Conservation (phyloP, 2,329 filamentous ascomycete genomes). For the Neophaeococcomyces aloes region DNA sequence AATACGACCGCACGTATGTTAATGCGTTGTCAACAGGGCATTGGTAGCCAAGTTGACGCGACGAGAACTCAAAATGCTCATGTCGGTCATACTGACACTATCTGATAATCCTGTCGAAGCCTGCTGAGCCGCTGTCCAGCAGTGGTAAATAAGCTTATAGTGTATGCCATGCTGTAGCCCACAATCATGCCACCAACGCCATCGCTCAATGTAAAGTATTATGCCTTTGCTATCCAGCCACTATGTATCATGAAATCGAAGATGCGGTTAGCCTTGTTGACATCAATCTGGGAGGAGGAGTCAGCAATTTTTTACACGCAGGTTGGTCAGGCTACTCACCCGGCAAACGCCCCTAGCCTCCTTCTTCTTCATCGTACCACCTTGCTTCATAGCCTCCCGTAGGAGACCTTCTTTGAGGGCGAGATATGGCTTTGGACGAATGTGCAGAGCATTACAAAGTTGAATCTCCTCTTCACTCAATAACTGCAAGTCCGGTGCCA, state of each 20-base stretch:
- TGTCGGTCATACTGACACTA: too few relatives aligned
- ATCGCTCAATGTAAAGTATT: conserved; percentile 12
- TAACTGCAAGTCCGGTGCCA: conserved; percentile 63
- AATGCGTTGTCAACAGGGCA: too few relatives aligned
- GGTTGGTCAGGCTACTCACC: conserved; percentile 25
- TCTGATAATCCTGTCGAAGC: not conserved
- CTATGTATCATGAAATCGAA: conserved; percentile 92
- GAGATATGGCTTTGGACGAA: conserved; percentile 90
- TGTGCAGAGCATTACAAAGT: conserved; percentile 69
- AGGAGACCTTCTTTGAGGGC: conserved; percentile 91
- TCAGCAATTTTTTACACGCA: conserved; percentile 7
- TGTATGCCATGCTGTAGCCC: not conserved
- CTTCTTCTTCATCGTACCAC: conserved; percentile 86
- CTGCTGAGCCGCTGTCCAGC: not conserved
- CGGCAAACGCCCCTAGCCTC: conserved; percentile 75
- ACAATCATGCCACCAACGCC: conserved; percentile 5
- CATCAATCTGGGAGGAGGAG: conserved; percentile 54
- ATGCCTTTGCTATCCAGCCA: conserved; percentile 85
- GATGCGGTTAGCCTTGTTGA: conserved; percentile 71
- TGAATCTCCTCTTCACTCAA: conserved; percentile 75
- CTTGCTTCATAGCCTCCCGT: conserved; percentile 79
- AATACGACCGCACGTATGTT: too few relatives aligned
- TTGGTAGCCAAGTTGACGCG: too few relatives aligned
- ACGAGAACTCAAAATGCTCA: too few relatives aligned
- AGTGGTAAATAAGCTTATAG: not conserved